A percentile compares a stretch with the other conserved stretches of the same genome.
Conservation (phyloP, 768 basidiomycete species). For the Leccinum barrowsii region DNA sequence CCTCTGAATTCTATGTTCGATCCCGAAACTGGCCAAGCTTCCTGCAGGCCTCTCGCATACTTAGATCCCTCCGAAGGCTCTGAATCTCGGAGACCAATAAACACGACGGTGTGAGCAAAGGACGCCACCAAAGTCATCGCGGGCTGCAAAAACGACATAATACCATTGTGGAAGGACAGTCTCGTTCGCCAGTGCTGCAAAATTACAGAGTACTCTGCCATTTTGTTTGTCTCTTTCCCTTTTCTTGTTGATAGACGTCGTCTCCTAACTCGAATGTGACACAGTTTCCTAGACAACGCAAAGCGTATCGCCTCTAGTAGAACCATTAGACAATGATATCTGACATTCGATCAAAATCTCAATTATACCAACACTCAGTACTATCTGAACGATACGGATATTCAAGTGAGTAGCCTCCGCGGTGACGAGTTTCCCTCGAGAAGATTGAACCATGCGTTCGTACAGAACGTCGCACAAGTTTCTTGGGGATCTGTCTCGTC, state of each 20-base stretch:
- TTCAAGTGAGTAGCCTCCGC: constrained; percentile 32
- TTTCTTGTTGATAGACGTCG: neutral
- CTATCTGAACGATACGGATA: constrained; percentile 45
- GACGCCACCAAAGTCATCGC: constrained; percentile 53
- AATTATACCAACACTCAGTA: constrained; percentile 60
- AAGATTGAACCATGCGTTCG: neutral
- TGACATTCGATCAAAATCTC: constrained; percentile 60
- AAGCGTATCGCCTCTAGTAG: constrained; percentile 60
- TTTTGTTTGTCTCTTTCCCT: constrained; percentile 48
- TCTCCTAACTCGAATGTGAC: neutral
- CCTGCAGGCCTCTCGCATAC: constrained; percentile 26
- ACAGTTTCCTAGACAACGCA: constrained; percentile 66
- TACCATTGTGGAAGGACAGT: constrained; percentile 59
- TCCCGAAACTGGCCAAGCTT: constrained; percentile 44
- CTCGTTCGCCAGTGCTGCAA: constrained; percentile 48
- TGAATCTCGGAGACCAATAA: constrained; percentile 1
- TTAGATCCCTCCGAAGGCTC: constrained; percentile 5
- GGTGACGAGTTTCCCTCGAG: neutral
- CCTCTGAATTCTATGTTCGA: constrained; percentile 49
- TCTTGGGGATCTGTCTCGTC: constrained; percentile 46
- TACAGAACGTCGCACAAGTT: constrained; percentile 48
- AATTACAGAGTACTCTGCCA: constrained; percentile 53
- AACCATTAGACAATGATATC: constrained; percentile 70
- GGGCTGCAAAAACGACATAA: constrained; percentile 60
- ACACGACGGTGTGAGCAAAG: constrained; percentile 30